These are phyloP conservation scores for Capsicum chinense DNA, from an alignment of 257 asterid species.

Conservation along the genomic window DNA sequence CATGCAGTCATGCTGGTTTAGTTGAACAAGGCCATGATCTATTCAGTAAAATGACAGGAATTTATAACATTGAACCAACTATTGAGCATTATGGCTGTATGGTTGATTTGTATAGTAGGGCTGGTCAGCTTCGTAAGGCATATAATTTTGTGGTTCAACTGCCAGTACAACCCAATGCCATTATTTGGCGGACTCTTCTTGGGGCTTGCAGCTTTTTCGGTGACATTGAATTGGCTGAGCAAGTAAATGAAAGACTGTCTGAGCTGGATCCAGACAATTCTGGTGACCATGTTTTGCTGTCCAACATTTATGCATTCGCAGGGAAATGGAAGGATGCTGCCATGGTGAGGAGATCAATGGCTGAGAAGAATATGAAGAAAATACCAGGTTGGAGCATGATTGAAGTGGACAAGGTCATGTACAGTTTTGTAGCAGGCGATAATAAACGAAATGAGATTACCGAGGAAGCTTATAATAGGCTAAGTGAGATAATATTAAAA, in stretches of 20 bases:
- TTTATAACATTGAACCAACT: slow-evolving; percentile 57
- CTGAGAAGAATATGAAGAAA: slow-evolving; percentile 55
- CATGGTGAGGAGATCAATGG: slow-evolving; percentile 62
- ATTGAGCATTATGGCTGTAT: slow-evolving; percentile 93
- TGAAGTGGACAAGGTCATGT: slow-evolving; percentile 58
- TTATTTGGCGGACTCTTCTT: slow-evolving; percentile 89
- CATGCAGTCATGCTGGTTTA: slow-evolving; percentile 90
- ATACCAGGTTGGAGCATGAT: slow-evolving; percentile 84
- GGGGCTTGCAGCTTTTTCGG: slow-evolving; percentile 87
- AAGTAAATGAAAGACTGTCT: slow-evolving; percentile 58
- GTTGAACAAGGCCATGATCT: slow-evolving; percentile 58
- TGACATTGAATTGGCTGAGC: slow-evolving; percentile 66
- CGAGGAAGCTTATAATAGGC: slow-evolving; percentile 56
- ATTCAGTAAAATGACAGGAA: slow-evolving; percentile 61
- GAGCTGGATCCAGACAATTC: slow-evolving; percentile 69
- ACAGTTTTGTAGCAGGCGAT: slow-evolving; percentile 55
- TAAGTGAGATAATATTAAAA: slow-evolving; percentile 53
- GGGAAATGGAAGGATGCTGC: slow-evolving; percentile 79
- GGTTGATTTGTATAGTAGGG: slow-evolving; percentile 87
- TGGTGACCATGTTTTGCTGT: slow-evolving; percentile 71
- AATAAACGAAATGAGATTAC: slow-evolving; percentile 39
- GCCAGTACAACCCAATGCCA: slow-evolving; percentile 69
- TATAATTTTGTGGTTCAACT: slow-evolving; percentile 62
- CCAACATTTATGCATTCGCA: slow-evolving; percentile 75
- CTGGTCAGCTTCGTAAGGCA: slow-evolving; percentile 70